phyloP scores from a whole-genome alignment of 164 flowering plant genomes.

The Chimonanthus salicifolius region DNA sequence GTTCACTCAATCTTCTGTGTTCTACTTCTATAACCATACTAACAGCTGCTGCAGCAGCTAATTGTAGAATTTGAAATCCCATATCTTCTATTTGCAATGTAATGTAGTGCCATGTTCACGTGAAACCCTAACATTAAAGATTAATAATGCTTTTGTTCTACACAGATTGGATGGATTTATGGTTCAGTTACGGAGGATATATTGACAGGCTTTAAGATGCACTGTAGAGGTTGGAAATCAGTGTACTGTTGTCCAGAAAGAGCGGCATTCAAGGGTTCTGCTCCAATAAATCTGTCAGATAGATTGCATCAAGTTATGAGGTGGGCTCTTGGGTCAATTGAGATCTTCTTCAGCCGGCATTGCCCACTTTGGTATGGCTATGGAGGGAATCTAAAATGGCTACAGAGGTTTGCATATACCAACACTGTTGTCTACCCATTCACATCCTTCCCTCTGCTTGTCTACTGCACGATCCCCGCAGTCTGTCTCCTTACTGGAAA shows the following conservation, averaged over 20 bases:
- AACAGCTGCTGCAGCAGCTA: neutral
- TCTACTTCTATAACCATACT: neutral
- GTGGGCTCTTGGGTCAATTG: constrained; percentile 46
- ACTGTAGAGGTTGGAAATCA: constrained; percentile 39
- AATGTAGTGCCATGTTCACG: neutral
- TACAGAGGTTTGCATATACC: constrained; percentile 42
- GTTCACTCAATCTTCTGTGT: neutral
- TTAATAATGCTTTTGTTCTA: neutral
- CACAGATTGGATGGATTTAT: constrained; percentile 44
- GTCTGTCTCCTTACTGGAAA: constrained; percentile 45
- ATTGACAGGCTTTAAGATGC: constrained; percentile 46
- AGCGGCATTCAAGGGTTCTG: constrained; percentile 45
- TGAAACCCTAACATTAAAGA: neutral
- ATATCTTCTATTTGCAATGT: neutral
- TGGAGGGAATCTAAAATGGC: constrained; percentile 41
- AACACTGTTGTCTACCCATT: constrained; percentile 45
- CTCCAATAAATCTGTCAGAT: constrained; percentile 47
- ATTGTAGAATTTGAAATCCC: too few species aligned
- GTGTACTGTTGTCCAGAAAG: constrained; percentile 29
- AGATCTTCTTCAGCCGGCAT: constrained; percentile 43
- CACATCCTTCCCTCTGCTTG: constrained; percentile 41
- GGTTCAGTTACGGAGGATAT: constrained; percentile 49
- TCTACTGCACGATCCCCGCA: constrained; percentile 42
- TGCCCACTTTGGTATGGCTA: constrained; percentile 52
- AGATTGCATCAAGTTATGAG: constrained; percentile 45